These are phyloP conservation scores for Aspergillus udagawae DNA, from an alignment of 2,329 filamentous ascomycete genomes.

Conservation along the genomic window DNA sequence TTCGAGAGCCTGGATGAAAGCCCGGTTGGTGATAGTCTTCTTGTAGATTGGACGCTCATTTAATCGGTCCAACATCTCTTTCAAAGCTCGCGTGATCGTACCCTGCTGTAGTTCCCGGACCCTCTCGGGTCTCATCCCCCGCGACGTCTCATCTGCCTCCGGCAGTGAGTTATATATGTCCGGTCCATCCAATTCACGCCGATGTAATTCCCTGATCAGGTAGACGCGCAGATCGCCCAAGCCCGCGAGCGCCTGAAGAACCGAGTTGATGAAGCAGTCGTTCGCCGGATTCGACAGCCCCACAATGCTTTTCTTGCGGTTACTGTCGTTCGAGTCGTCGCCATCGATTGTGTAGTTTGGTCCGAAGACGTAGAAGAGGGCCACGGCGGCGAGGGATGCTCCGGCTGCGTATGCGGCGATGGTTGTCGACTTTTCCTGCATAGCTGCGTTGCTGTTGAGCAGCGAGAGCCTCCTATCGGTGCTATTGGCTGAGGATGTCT, in stretches of 20 bases:
- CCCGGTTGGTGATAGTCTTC: conserved; percentile 86
- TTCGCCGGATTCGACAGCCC: conserved; percentile 89
- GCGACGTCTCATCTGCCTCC: conserved; percentile 36
- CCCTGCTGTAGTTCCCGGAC: conserved; percentile 67
- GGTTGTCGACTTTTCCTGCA: conserved; percentile 79
- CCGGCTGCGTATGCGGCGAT: conserved; percentile 92
- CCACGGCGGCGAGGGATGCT: conserved; percentile 89
- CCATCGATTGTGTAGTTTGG: conserved; percentile 95
- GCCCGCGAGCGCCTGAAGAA: conserved; percentile 87
- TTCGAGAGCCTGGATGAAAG: conserved; percentile 80
- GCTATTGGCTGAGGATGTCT: background rate
- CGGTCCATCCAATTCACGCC: conserved; percentile 72
- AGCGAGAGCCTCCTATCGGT: too few species aligned
- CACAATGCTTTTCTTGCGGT: conserved; percentile 80
- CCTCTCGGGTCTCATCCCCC: conserved; percentile 44
- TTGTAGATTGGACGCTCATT: conserved; percentile 91
- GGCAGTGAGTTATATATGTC: conserved; percentile 67
- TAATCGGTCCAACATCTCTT: conserved; percentile 85
- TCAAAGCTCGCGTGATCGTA: conserved; percentile 78
- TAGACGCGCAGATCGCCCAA: conserved; percentile 85
- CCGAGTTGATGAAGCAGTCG: conserved; percentile 95
- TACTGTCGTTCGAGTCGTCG: conserved; percentile 57
- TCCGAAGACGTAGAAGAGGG: conserved; percentile 93
- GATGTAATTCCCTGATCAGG: conserved; percentile 85
- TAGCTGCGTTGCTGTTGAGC: conserved; percentile 33